Base-by-base conservation (phyloP, 257 asterid genomes). In the Nicotiana noctiflora region DNA sequence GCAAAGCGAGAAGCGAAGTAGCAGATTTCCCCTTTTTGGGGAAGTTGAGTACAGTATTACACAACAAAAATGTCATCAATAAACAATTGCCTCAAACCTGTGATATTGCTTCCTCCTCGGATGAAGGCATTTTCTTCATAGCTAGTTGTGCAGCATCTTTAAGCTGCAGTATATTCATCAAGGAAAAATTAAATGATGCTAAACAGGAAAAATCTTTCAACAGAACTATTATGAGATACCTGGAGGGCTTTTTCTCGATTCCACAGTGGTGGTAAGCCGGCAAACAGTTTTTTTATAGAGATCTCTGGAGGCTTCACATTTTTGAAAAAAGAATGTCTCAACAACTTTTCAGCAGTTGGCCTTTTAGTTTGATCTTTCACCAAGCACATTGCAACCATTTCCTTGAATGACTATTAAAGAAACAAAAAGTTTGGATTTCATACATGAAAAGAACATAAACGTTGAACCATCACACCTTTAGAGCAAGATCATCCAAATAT, bases 81-180 rank as follows among this genome's bases (percentile, higher is more conserved):
- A 5, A 74, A 14, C 37, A 46, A 76, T 32, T 21, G 81, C 57
- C 84, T 82, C 89, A 65, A 85, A 96, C 98, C 98, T 89, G 97
- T 84, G 99, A 96, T 81, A 94, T 84, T 81, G 99, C 99, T 91
- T 96, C 99, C 84, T 92, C 91, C 86, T 91, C 98, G 8, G 97
- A 89, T 49, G 97, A 94, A 82, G 98, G 95, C 98, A 92, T 87
- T 84, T 82, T 92, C 85, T 92, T 94, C 85, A 92, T 83, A 83
- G 98, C 99, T 72, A 96, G 98, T 83, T 96, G 97, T 74, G 98
- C 97, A 79, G 97, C 99, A 88, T 96, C 99, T 87, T 93, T 96
- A 60, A 89, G 82, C 98, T 96, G 89, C 87, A 89, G 70, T 61
- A 86, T 62, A 82, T 79, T 70, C 80, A 60, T 80, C 40, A 82